Conservation (phyloP, 345 rosid species). For the Lepidium aucheri region DNA sequence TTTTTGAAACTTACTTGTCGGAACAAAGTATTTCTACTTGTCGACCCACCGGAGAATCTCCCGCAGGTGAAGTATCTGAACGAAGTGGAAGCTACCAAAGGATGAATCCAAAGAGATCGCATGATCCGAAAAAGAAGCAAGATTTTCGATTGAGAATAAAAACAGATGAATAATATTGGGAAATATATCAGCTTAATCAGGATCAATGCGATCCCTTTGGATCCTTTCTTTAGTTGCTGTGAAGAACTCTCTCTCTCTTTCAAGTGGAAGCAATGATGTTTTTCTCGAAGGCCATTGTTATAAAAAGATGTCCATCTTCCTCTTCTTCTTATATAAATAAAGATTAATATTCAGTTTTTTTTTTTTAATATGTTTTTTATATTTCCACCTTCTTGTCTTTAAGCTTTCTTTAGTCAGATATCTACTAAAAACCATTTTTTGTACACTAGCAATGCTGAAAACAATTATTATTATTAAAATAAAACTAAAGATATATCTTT, state of each 20-base stretch:
- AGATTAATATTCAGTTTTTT: not conserved
- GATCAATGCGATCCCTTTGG: constrained; percentile 99
- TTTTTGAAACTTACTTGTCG: constrained; percentile 21
- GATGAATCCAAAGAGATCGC: constrained; percentile 90
- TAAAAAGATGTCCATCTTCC: constrained; percentile 38
- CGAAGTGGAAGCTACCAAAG: constrained; percentile 49
- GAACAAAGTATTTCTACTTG: not conserved
- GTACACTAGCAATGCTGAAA: too few relatives aligned
- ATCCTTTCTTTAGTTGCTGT: constrained; percentile 78
- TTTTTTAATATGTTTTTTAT: not conserved
- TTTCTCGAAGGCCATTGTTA: constrained; percentile 28
- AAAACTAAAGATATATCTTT: too few relatives aligned
- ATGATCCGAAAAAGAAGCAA: constrained; percentile 49
- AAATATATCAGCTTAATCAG: constrained; percentile 26
- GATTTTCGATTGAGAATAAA: not conserved
- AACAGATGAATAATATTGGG: not conserved
- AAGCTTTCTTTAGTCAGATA: not conserved
- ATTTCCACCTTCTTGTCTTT: constrained; percentile 15
- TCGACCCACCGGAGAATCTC: constrained; percentile 13
- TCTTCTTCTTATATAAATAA: constrained; percentile 19
- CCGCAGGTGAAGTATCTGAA: constrained; percentile 4
- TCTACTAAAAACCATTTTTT: too few relatives aligned
- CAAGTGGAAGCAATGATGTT: constrained; percentile 32
- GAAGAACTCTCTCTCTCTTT: constrained; percentile 12
- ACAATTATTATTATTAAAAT: too few relatives aligned